Base-by-base conservation (phyloP, 2,329 filamentous ascomycete genomes). In the Elsinoe fawcettii region DNA sequence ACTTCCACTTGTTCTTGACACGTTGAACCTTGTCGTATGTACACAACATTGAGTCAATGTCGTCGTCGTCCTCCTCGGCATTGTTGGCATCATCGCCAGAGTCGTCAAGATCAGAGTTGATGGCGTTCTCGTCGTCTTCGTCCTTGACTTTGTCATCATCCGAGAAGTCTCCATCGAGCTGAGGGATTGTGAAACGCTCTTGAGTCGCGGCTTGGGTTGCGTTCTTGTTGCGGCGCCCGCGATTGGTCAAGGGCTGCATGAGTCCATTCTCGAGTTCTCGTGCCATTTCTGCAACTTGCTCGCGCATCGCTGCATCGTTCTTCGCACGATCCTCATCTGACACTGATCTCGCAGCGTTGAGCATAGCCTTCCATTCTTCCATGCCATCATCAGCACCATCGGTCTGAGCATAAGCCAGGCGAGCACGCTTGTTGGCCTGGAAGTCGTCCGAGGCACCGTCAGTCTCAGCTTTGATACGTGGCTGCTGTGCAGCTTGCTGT, bases 1-100 rank as follows among this genome's bases (percentile, higher is more conserved):
- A 99, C 87, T 99, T 99, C 87, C 87, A 75, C 67, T 70, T 99
- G 76, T 97, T 99, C 84, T 99, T 99, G 67, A 97, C 93, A 49
- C 93, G 82, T 74, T 97, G 92, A 8, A 99, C 93, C 77, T 99
- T 99, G 77, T 99, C 93, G 70, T 99, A 99, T 70, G 95, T 96
- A 77, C 93, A 99, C 39, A 99, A 84, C 88, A 99, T 97, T 63
- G 87, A 82, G 34, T 85, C 82, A 43, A 95, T 91, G 60, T 95
- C 90, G 12, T 90, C 88, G 53, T 93, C 91, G 32, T 93, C 89
- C 22, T 92, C 88, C 22, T 93, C 90, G 27, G 88, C 85, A 16
- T 71, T 68, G 53, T 51, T 63, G 62, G 63, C 54, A 60, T 55
- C 74, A 9, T 89, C 85, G 60, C 97, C 93, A 61, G 97, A 91